Evolutionary conservation across 78 protist species (phyloP).

Genomic region (Pelomyxa schiedti): DNA sequence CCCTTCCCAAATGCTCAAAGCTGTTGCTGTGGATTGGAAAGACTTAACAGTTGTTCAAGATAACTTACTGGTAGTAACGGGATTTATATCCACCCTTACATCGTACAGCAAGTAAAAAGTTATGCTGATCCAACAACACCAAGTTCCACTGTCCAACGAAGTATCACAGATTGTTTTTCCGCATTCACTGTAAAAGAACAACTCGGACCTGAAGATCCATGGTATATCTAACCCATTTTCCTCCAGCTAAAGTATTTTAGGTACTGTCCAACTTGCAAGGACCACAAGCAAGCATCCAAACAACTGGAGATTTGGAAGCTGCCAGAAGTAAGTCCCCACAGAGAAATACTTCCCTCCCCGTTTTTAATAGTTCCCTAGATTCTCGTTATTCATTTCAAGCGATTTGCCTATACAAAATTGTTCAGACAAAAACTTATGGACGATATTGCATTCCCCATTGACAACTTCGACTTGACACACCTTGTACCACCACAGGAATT

Average conservation of each 20-base stretch:
- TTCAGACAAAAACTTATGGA: constrained; percentile 32
- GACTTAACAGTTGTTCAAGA: too few species aligned
- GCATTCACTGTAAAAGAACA: constrained; percentile 35
- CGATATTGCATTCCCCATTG: constrained; percentile 45
- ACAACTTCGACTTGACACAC: constrained; percentile 27
- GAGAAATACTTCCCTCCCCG: neutral
- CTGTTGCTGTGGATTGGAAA: too few species aligned
- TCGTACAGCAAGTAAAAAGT: too few species aligned
- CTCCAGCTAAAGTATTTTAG: constrained; percentile 6
- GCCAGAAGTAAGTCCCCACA: constrained; percentile 58
- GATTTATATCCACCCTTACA: too few species aligned
- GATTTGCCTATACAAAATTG: constrained; percentile 53
- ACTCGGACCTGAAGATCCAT: constrained; percentile 36
- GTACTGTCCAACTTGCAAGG: constrained; percentile 69
- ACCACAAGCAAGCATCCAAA: constrained; percentile 40
- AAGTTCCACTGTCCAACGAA: too few species aligned
- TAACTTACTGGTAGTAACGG: too few species aligned
- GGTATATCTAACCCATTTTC: constrained; percentile 11
- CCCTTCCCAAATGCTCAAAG: too few species aligned
- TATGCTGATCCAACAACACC: too few species aligned
- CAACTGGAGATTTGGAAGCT: constrained; percentile 73
- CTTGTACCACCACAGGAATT: constrained; percentile 9
- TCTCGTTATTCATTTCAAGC: constrained; percentile 79
- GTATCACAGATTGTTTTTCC: constrained; percentile 25
- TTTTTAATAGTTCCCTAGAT: constrained; percentile 1